These are phyloP conservation scores for Oryza glaberrima DNA, from an alignment of 176 grass and related monocot species.

Conservation along the genomic window DNA sequence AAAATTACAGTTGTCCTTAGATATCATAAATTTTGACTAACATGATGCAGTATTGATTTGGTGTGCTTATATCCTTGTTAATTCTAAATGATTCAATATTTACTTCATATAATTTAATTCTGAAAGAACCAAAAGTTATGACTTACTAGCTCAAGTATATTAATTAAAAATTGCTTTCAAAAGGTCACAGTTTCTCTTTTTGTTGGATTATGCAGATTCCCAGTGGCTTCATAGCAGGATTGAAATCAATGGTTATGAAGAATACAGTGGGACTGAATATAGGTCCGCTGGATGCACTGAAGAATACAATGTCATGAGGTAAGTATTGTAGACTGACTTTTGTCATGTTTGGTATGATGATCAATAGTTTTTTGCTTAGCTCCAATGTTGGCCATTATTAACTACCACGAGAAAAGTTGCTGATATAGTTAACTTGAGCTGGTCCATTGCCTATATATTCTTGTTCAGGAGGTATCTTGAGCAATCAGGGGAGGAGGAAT, in stretches of 20 bases:
- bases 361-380: not conserved
- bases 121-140: conserved; percentile 1
- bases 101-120: not conserved
- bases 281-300: conserved; percentile 96
- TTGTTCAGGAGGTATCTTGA: conserved; percentile 67
- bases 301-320: conserved; percentile 76
- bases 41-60: not conserved
- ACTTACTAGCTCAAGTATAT: not conserved
- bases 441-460: not conserved
- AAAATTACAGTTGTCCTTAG: not conserved
- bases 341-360: not conserved
- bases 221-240: conserved; percentile 96
- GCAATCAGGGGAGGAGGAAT: conserved; percentile 81
- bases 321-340: conserved; percentile 18
- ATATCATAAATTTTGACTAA: not conserved
- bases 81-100: not conserved
- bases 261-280: conserved; percentile 89
- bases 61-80: not conserved
- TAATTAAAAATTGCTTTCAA: not conserved
- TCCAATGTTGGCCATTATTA: conserved; percentile 26
- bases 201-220: conserved; percentile 56
- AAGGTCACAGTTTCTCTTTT: not conserved
- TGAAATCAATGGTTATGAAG: conserved; percentile 94
- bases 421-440: not conserved
- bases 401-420: conserved; percentile 9